A percentile compares a stretch with the other conserved stretches of the same genome.
phyloP scores from a whole-genome alignment of 345 rosid genomes.

The Heritiera fomes region DNA sequence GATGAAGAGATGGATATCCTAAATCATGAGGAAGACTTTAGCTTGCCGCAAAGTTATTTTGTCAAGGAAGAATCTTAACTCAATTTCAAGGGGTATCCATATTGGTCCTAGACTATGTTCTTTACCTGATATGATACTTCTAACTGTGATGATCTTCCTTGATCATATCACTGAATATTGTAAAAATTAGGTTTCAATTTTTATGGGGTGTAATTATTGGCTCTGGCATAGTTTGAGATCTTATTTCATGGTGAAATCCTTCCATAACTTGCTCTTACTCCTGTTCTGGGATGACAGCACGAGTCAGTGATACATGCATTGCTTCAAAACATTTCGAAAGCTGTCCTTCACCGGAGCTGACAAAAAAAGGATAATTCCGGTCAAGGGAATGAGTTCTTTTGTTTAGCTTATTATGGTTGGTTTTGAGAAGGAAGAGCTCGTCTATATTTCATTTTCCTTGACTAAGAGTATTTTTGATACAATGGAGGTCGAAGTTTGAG shows the following conservation, averaged over 20 bases:
- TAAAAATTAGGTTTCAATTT: constrained; percentile 21
- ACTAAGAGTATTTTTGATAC: too few species aligned
- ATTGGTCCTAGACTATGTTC: background rate
- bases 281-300: too few species aligned
- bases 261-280: background rate
- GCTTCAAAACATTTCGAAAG: too few species aligned
- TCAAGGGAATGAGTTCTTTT: background rate
- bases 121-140: background rate
- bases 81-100: constrained; percentile 9
- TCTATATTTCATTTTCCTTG: too few species aligned
- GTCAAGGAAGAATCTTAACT: constrained; percentile 67
- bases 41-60: constrained; percentile 80
- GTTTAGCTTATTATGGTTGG: background rate
- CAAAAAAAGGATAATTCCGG: background rate
- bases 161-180: constrained; percentile 12
- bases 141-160: background rate
- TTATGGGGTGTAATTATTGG: constrained; percentile 13
- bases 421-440: background rate
- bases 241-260: constrained; percentile 4
- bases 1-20: constrained; percentile 82
- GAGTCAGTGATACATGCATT: too few species aligned
- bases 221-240: constrained; percentile 11
- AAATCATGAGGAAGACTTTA: constrained; percentile 85
- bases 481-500: too few species aligned
- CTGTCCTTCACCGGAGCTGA: background rate